Base-by-base conservation (phyloP, 1,284 basidiomycete genomes). In the Ustilago loliicola region DNA sequence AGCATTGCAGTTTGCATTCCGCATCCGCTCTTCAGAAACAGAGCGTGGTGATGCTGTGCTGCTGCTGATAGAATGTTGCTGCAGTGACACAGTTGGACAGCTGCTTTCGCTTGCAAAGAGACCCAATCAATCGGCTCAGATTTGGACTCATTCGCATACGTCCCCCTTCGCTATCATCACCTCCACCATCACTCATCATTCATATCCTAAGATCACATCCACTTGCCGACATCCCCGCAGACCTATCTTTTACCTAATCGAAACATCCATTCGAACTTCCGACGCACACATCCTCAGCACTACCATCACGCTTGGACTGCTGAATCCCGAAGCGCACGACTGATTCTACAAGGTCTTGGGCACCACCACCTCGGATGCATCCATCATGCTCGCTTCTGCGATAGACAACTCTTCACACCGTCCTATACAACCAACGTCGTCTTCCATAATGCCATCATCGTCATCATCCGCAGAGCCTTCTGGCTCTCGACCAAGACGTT, bases 81-180 rank as follows among this genome's bases (percentile, higher is more conserved):
- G 48, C 48, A 27, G 48, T 50, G 15, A 17, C 25, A 50, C 5
- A 27, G 27, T 50, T 50, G 27, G 5, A 29, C 48, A 50, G 42
- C 42, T 21, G 21, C 15, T 29, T 36, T 45, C 30, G 52, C 52
- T 53, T 53, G 52, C 48, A 42, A 50, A 42, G 48, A 50, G 15
- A 45, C 11, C 55, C 29, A 65, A 42, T 57, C 54, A 52, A 38
- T 60, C 10, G 30, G 29, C 42, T 50, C 48, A 50, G 48, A 30
- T 50, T 50, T 50, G 48, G 8, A 50, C 48, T 50, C 48, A 13
- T 29, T 8, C 25, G 23, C 48, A 15, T 29, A 3, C 48, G n/a
- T 10, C 23, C 40, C 17, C n/a, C 40, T 47, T 59, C 60, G 51
- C 38, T 66, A 66, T 66, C 70, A 72, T 72, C 69, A 72, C 69